Evolutionary conservation across 2,329 filamentous ascomycete genomes (phyloP).

Genomic region (Sphaceloma murrayae): DNA sequence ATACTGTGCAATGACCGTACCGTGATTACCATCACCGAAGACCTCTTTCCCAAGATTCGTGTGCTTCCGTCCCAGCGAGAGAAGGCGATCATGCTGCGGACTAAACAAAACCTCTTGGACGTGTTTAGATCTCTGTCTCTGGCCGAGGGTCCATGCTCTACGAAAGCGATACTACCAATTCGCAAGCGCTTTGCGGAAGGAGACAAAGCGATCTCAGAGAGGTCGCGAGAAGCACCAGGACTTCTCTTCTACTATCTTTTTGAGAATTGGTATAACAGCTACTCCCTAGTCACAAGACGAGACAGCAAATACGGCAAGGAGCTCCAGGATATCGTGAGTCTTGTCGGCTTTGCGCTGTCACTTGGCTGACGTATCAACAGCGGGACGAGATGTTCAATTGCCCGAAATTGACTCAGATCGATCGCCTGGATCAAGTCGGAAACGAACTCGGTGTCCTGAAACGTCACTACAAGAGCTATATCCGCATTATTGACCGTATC

Average conservation of each 20-base stretch:
- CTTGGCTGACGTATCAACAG: constrained; percentile 23
- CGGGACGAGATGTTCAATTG: constrained; percentile 47
- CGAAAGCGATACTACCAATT: constrained; percentile 35
- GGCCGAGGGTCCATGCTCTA: constrained; percentile 34
- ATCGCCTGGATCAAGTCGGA: constrained; percentile 50
- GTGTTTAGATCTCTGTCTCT: constrained; percentile 54
- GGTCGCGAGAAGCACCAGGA: constrained; percentile 46
- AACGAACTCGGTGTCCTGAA: constrained; percentile 52
- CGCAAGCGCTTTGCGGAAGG: constrained; percentile 37
- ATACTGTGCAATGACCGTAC: constrained; percentile 60
- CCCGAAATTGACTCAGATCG: constrained; percentile 38
- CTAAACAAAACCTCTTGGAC: constrained; percentile 50
- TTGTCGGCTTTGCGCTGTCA: not conserved
- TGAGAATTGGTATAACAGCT: constrained; percentile 55
- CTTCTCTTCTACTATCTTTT: constrained; percentile 58
- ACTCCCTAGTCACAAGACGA: constrained; percentile 44
- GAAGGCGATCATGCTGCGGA: constrained; percentile 40
- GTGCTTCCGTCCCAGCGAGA: constrained; percentile 33
- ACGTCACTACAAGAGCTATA: constrained; percentile 52
- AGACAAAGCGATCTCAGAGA: constrained; percentile 38
- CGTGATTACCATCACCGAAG: constrained; percentile 60
- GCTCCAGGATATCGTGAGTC: constrained; percentile 41
- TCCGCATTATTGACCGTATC: constrained; percentile 50
- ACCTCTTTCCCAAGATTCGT: constrained; percentile 33
- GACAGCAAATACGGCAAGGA: constrained; percentile 40